phyloP scores from a whole-genome alignment of 305 asterid genomes.

The Fraxinus greggii region DNA sequence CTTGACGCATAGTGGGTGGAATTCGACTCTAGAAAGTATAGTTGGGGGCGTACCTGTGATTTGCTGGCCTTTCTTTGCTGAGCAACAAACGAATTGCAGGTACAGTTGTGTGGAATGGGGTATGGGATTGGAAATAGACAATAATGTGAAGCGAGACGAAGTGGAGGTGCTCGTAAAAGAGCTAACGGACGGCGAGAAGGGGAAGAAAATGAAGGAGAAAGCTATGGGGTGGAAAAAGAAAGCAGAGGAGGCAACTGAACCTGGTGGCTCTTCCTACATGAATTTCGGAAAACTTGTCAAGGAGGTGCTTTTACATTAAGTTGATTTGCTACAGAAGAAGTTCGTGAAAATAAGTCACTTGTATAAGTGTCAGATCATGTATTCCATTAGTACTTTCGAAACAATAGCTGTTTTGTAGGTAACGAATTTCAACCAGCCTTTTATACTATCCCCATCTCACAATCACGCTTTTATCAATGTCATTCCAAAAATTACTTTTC shows the following conservation, averaged over 20 bases:
- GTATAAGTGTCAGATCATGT: no score
- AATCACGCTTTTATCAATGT: no score
- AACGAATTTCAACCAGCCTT: no score
- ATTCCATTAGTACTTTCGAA: no score
- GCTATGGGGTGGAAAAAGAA: conserved; percentile 42
- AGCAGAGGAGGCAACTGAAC: conserved; percentile 32
- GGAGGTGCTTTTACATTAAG: conserved; percentile 15
- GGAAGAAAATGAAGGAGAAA: conserved; percentile 36
- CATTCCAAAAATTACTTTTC: no score
- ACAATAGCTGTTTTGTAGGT: no score
- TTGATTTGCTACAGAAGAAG: no score
- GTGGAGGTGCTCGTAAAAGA: conserved; percentile 40
- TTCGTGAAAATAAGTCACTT: no score
- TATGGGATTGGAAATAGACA: conserved; percentile 44
- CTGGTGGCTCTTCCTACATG: conserved; percentile 34
- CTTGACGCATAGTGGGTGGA: conserved; percentile 48
- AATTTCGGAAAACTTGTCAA: conserved; percentile 29
- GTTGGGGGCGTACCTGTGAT: conserved; percentile 39
- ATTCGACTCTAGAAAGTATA: conserved; percentile 36
- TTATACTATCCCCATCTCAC: no score
- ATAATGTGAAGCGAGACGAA: conserved; percentile 44
- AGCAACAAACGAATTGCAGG: conserved; percentile 46
- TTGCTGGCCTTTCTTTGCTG: conserved; percentile 45
- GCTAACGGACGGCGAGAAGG: conserved; percentile 41
- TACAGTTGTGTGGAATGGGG: conserved; percentile 40